Evolutionary conservation across 1,284 basidiomycete species (phyloP), one percentile per base, ranked within the genome.

Genomic region (Puccinia coronata): DNA sequence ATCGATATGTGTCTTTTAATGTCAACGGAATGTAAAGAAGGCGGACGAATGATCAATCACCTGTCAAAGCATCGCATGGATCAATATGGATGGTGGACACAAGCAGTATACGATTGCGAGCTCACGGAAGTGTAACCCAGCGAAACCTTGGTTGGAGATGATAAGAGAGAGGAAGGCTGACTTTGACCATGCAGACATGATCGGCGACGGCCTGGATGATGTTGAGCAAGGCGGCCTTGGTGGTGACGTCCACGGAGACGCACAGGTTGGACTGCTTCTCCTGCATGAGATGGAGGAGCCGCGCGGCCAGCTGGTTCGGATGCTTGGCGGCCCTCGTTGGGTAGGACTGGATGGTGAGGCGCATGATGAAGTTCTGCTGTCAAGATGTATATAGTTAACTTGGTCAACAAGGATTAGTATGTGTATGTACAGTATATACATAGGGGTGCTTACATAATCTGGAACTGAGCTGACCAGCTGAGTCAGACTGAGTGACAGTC

Each of bases 1-100:
- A 86, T 99, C 97, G 83, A 98, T 91, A 87, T 99, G 97, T 0
- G 97, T 99, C 96, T 98, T n/a, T n/a, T n/a, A n/a, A n/a, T n/a
- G n/a, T n/a, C 82, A 8, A 18, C 3, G 18, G 14, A 69, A 65
- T 5, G 34, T 59, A 77, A 28, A 61, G 57, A n/a, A n/a, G 31
- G 57, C 31, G 25, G 25, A 36, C 61, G 36, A 25, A 36, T 18
- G 16, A 31, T 11, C 20, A 20, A 47, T 31, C 49, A 47, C 23
- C 39, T 78, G 61, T 34, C 28, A 18, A 41, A n/a, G n/a, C n/a
- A n/a, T n/a, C n/a, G n/a, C n/a, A n/a, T n/a, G n/a, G n/a, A n/a
- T n/a, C n/a, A n/a, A n/a, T n/a, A n/a, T n/a, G n/a, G n/a, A n/a
- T n/a, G n/a, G n/a, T n/a, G n/a, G n/a, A n/a, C n/a, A n/a, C n/a